A percentile compares a stretch with the other conserved stretches of the same genome.
These are phyloP conservation scores for Trichosporon sp. DNA, from an alignment of 1,284 basidiomycete genomes.

Conservation along the genomic window DNA sequence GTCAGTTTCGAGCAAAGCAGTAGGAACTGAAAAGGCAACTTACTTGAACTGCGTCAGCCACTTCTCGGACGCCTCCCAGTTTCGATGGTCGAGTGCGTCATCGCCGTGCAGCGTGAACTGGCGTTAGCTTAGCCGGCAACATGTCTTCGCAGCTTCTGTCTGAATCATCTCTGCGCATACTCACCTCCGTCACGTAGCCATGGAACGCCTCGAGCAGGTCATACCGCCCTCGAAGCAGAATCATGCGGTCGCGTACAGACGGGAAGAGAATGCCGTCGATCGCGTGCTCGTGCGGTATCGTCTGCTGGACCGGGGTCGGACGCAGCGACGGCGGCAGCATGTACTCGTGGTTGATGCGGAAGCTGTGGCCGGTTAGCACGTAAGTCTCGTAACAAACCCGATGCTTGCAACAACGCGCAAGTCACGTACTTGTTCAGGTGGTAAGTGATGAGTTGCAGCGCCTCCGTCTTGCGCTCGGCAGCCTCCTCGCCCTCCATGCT, in stretches of 20 bases:
- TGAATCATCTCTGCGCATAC: background rate
- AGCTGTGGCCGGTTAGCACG: constrained; percentile 29
- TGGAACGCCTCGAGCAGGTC: constrained; percentile 39
- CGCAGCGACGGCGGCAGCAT: constrained; percentile 80
- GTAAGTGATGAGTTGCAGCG: constrained; percentile 57
- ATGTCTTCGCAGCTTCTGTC: background rate
- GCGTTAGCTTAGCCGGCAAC: background rate
- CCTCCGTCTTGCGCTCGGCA: constrained; percentile 35
- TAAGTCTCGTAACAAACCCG: background rate
- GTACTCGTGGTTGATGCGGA: constrained; percentile 59
- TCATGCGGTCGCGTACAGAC: constrained; percentile 80
- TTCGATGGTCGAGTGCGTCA: constrained; percentile 76
- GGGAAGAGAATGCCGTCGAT: constrained; percentile 83
- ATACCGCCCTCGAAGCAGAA: constrained; percentile 62
- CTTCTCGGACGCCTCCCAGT: constrained; percentile 79
- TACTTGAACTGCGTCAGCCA: constrained; percentile 77
- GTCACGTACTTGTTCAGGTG: constrained; percentile 66
- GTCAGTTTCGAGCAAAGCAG: background rate
- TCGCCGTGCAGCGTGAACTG: constrained; percentile 79
- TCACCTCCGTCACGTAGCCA: constrained; percentile 36
- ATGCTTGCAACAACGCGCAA: constrained; percentile 54
- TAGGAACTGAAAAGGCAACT: constrained; percentile 34
- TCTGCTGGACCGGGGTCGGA: constrained; percentile 77
- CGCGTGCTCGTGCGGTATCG: constrained; percentile 82
- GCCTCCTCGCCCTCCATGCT: constrained; percentile 29